A percentile compares a stretch with the other conserved stretches of the same genome.
Evolutionary conservation across 495 filamentous ascomycete genomes (phyloP).

Genomic region (Trichoderma asperelloides): DNA sequence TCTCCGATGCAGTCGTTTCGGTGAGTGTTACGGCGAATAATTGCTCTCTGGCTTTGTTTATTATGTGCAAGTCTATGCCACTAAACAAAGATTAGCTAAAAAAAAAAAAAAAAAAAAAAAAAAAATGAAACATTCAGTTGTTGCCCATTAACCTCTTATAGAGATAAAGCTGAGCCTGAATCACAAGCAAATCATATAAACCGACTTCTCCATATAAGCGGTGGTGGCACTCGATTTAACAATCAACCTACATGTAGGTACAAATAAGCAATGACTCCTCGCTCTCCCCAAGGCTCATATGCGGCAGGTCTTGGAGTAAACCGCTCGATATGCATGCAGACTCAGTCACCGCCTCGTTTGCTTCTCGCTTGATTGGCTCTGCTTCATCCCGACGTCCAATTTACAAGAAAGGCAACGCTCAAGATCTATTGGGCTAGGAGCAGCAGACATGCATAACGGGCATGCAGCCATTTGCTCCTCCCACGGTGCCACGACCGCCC

Average conservation of each 20-base stretch:
- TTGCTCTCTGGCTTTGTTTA: neutral
- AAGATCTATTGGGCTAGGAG: neutral
- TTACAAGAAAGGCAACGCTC: neutral
- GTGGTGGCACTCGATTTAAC: no score
- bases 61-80: neutral
- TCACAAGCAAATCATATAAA: no score
- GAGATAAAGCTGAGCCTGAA: no score
- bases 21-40: neutral
- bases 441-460: neutral
- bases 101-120: no score
- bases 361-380: neutral
- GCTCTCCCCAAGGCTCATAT: no score
- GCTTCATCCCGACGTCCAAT: conserved; percentile 2
- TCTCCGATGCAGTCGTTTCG: conserved; percentile 2
- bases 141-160: no score
- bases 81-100: no score
- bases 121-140: no score
- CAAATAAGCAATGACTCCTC: no score
- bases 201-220: neutral
- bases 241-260: no score
- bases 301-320: neutral
- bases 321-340: neutral
- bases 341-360: conserved; percentile 5
- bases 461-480: neutral
- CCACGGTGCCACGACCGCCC: neutral